Percentiles rank a stretch among this genome's conserved stretches.
Evolutionary conservation across 345 rosid genomes (phyloP).

Genomic region (Angophora floribunda): DNA sequence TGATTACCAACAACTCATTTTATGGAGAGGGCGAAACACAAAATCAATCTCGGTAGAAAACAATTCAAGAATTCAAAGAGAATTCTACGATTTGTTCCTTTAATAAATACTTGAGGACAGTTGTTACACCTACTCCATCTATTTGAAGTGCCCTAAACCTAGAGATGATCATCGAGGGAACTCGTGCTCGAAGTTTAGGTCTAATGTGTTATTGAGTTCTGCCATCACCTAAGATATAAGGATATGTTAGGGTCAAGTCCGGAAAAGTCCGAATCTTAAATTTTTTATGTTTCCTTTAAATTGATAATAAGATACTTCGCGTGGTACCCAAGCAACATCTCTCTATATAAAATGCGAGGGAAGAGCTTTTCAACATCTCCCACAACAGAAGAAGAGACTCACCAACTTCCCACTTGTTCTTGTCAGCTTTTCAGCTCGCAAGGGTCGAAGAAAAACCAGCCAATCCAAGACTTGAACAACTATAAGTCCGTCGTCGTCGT

Average conservation of each 20-base stretch:
- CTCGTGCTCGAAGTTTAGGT: not conserved
- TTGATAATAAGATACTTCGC: not conserved
- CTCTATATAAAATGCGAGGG: not conserved
- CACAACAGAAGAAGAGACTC: not conserved
- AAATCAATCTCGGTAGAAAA: not conserved
- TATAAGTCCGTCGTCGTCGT: not conserved
- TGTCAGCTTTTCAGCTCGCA: not conserved
- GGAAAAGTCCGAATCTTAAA: not conserved
- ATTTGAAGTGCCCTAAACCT: not conserved
- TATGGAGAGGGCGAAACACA: not conserved
- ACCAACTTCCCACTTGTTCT: fast-evolving
- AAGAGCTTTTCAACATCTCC: not conserved
- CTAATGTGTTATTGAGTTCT: not conserved
- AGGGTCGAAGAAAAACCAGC: not conserved
- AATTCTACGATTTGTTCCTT: too few relatives aligned
- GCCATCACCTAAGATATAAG: not conserved
- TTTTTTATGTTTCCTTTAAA: not conserved
- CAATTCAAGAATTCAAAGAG: not conserved
- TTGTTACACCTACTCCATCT: too few relatives aligned
- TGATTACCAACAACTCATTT: not conserved
- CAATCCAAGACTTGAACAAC: not conserved
- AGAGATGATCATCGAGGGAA: not conserved
- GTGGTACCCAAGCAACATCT: not conserved
- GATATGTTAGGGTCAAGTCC: not conserved
- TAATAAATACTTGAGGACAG: not conserved